Evolutionary conservation across 352 stramenopile species (phyloP).

Genomic region (Globisporangium lucens): DNA sequence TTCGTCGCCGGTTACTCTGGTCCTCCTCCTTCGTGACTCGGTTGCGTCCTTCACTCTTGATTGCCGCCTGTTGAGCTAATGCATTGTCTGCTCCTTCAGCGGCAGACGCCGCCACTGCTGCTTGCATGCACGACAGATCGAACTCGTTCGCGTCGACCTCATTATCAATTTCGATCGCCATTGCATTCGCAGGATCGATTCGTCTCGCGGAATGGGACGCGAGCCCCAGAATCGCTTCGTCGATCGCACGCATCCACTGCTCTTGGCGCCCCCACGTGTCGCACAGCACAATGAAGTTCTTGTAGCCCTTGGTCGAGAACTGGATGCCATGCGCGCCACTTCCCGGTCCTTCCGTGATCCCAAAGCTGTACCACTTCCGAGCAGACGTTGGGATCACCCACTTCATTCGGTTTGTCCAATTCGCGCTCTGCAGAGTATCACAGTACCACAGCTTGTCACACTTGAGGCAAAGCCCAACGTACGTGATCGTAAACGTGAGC

Average conservation of each 20-base stretch:
- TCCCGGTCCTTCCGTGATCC: constrained; percentile 67
- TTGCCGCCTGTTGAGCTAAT: neutral
- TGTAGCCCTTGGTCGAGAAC: constrained; percentile 88
- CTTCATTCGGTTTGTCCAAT: constrained; percentile 88
- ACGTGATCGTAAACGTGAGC: constrained; percentile 84
- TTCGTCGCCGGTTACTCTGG: constrained; percentile 19
- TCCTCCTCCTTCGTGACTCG: constrained; percentile 1
- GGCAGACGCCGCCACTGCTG: constrained; percentile 15
- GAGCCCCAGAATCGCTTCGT: constrained; percentile 70
- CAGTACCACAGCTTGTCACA: constrained; percentile 89
- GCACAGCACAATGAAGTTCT: constrained; percentile 84
- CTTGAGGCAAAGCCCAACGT: constrained; percentile 81
- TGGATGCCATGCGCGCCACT: constrained; percentile 83
- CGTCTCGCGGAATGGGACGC: constrained; percentile 51
- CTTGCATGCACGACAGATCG: constrained; percentile 48
- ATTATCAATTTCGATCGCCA: constrained; percentile 88
- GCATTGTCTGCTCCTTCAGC: constrained; percentile 21
- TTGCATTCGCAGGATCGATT: constrained; percentile 66
- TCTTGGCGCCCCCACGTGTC: constrained; percentile 86
- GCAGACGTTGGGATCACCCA: constrained; percentile 86
- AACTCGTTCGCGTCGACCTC: constrained; percentile 81
- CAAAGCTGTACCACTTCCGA: constrained; percentile 88
- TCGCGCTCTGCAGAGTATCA: constrained; percentile 76
- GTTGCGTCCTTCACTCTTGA: constrained; percentile 10
- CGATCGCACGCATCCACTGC: constrained; percentile 84